These are phyloP conservation scores for Turritis glabra DNA, from an alignment of 345 rosid species.

Conservation along the genomic window DNA sequence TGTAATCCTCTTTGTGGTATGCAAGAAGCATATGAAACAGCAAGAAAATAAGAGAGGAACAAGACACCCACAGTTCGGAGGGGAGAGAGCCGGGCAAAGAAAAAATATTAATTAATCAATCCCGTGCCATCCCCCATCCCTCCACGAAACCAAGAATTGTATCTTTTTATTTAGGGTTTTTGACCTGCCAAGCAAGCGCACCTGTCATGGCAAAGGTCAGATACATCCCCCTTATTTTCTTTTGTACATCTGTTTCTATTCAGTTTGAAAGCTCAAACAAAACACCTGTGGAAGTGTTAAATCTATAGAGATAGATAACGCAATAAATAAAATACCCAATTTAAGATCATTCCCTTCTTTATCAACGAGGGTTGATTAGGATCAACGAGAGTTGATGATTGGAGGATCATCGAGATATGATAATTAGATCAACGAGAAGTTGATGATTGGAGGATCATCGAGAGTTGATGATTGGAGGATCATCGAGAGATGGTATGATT, in stretches of 20 bases:
- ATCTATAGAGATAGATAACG: neutral
- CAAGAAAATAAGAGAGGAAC: neutral
- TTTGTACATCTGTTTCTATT: neutral
- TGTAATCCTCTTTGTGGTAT: neutral
- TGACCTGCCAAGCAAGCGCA: conserved; percentile 37
- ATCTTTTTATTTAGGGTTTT: conserved; percentile 1
- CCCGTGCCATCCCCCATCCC: conserved; percentile 17
- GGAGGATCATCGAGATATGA: no score
- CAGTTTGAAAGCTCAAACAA: neutral
- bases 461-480: neutral
- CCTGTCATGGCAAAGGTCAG: conserved; percentile 31
- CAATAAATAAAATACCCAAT: neutral
- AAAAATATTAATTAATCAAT: neutral
- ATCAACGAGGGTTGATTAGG: no score
- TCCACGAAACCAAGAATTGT: neutral
- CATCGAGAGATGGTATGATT: no score
- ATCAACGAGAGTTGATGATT: neutral
- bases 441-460: neutral
- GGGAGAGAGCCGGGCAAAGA: conserved; percentile 7
- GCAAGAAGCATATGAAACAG: neutral
- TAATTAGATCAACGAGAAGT: no score
- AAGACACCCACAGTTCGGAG: neutral
- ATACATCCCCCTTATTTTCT: neutral
- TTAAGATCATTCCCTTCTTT: no score
- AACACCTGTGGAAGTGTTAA: neutral